Evolutionary conservation across 2,329 filamentous ascomycete genomes (phyloP).

Genomic region (Claviceps paspali): DNA sequence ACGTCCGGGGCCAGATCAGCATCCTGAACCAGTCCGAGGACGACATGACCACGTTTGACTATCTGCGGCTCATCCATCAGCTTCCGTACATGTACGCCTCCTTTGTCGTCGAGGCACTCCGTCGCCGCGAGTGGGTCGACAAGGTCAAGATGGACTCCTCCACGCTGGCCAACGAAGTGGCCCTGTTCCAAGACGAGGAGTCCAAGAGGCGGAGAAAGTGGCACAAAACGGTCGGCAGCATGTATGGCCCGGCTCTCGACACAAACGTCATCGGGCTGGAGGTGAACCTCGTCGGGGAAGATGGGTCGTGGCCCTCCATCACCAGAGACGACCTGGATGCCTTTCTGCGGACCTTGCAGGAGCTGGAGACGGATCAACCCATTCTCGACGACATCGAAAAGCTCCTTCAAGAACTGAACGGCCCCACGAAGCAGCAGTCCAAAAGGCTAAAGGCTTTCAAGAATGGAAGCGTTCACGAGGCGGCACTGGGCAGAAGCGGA

Average conservation of each 20-base stretch:
- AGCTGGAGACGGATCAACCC: slow-evolving; percentile 47
- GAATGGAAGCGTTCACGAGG: slow-evolving; percentile 87
- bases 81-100: slow-evolving; percentile 84
- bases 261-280: slow-evolving; percentile 63
- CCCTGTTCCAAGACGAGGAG: slow-evolving; percentile 83
- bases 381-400: slow-evolving; percentile 60
- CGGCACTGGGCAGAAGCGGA: slow-evolving; percentile 72
- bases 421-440: slow-evolving; percentile 71
- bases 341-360: slow-evolving; percentile 52
- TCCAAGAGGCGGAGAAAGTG: slow-evolving; percentile 76
- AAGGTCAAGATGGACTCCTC: slow-evolving; percentile 81
- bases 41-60: slow-evolving; percentile 65
- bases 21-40: slow-evolving; percentile 59
- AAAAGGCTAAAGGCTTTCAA: slow-evolving; percentile 89
- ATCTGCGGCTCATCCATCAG: slow-evolving; percentile 64
- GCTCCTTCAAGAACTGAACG: slow-evolving; percentile 63
- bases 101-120: slow-evolving; percentile 70
- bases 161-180: slow-evolving; percentile 82
- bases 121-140: slow-evolving; percentile 78
- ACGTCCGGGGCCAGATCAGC: slow-evolving; percentile 57
- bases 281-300: slow-evolving; percentile 68
- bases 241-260: slow-evolving; percentile 53
- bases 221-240: slow-evolving; percentile 70
- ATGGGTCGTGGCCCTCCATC: slow-evolving; percentile 65
- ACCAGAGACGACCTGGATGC: slow-evolving; percentile 61